Evolutionary conservation across 352 stramenopile genomes (phyloP), one percentile per base, ranked within the genome.

Genomic region (Ophiocytium majus): DNA sequence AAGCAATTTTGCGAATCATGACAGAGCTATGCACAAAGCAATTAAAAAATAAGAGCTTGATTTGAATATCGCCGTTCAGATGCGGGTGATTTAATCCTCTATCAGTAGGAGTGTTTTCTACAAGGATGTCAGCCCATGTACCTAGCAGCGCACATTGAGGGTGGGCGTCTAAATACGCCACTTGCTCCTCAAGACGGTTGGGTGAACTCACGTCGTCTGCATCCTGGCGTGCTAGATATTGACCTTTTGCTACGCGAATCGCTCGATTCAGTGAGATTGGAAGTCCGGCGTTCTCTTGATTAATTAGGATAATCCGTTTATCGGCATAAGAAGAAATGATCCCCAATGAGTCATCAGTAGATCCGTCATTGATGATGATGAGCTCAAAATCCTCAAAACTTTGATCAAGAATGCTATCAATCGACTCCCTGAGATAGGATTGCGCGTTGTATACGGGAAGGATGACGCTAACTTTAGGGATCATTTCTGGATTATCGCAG

Each of bases 291-390:
- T 71, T 71, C 57, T 71, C 57, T 71, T 71, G 57, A 23, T 71
- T 71, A 71, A 23, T 23, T 23, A 23, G 28, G 23, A 23, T 71
- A 71, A 71, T 71, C 19, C 57, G 57, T 23, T 23, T 23, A 71
- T 71, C 57, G 57, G 57, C 28, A 71, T 71, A 71, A 71, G 57
- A 71, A 23, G 28, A 71, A 28, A 71, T 71, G 57, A 71, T 71
- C 57, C 28, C 28, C 28, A 23, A 23, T 71, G 57, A 71, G 28
- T 28, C 57, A 71, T 71, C 57, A 28, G 57, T 71, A 71, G 57
- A 71, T 23, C 57, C 57, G 28, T 71, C 57, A 28, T 71, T 71
- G 28, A 71, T 71, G 23, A 71, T 71, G 28, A 71, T 71, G 57
- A 71, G 28, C 57, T 71, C 57, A 71, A 71, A 71, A 71, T 71